A percentile compares a stretch with the other conserved stretches of the same genome.
phyloP scores from a whole-genome alignment of 805 yeast genomes.

The Candida vartiovaarae region DNA sequence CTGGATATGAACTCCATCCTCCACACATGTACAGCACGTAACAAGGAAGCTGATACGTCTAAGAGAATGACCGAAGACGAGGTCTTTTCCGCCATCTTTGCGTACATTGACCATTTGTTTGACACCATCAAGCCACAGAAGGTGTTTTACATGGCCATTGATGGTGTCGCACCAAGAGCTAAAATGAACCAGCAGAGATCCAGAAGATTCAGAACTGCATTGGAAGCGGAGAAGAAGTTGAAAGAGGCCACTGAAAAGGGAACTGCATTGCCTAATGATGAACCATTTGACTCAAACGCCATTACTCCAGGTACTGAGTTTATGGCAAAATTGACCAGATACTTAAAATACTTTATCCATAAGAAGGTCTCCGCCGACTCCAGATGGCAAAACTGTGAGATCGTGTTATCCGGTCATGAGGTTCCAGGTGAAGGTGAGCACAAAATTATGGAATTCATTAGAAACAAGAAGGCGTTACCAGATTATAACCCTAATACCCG shows the following conservation, averaged over 20 bases:
- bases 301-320: slow-evolving; percentile 97
- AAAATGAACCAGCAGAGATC: slow-evolving; percentile 98
- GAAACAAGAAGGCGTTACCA: slow-evolving; percentile 67
- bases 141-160: slow-evolving; percentile 92
- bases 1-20: slow-evolving; percentile 97
- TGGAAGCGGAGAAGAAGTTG: slow-evolving; percentile 79
- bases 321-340: slow-evolving; percentile 81
- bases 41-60: slow-evolving; percentile 60
- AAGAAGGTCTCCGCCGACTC: slow-evolving; percentile 82
- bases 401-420: slow-evolving; percentile 86
- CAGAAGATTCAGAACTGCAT: slow-evolving; percentile 89
- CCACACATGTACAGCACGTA: slow-evolving; percentile 81
- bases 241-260: slow-evolving; percentile 71
- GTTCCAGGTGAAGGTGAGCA: slow-evolving; percentile 99
- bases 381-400: slow-evolving; percentile 72
- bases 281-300: slow-evolving; percentile 84
- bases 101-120: slow-evolving; percentile 90
- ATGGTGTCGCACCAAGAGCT: slow-evolving; percentile 98
- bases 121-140: slow-evolving; percentile 80
- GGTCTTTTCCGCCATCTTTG: slow-evolving; percentile 87
- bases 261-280: slow-evolving; percentile 68
- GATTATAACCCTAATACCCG: slow-evolving; percentile 73
- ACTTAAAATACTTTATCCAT: slow-evolving; percentile 80
- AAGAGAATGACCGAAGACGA: slow-evolving; percentile 79
- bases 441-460: slow-evolving; percentile 88